Evolutionary conservation across 352 stramenopile genomes (phyloP).

Genomic region (Peronospora farinosa): DNA sequence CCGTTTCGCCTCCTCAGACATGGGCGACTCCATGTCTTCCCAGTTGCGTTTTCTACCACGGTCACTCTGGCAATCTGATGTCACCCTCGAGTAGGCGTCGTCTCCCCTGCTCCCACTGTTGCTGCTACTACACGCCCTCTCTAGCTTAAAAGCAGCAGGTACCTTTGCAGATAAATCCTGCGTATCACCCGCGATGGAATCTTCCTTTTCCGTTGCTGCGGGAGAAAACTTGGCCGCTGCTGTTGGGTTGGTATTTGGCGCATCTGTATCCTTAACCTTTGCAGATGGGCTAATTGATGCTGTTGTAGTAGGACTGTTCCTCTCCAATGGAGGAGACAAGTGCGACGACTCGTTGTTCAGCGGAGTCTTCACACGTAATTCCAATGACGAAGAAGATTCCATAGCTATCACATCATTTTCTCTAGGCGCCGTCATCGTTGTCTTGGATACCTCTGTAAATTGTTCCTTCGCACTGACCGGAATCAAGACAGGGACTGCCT

Average conservation of each 20-base stretch:
- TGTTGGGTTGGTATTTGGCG: constrained; percentile 22
- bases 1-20: constrained; percentile 54
- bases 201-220: constrained; percentile 8
- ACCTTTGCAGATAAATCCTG: constrained; percentile 15
- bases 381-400: constrained; percentile 11
- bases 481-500: neutral
- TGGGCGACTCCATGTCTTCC: constrained; percentile 27
- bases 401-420: neutral
- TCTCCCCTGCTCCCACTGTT: constrained; percentile 22
- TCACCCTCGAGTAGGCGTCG: constrained; percentile 12
- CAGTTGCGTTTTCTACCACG: constrained; percentile 38
- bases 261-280: constrained; percentile 42
- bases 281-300: constrained; percentile 48
- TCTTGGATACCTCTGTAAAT: constrained; percentile 4
- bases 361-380: constrained; percentile 45
- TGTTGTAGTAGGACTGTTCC: constrained; percentile 32
- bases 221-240: constrained; percentile 26
- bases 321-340: constrained; percentile 43
- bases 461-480: constrained; percentile 6
- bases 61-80: constrained; percentile 15
- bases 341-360: constrained; percentile 40
- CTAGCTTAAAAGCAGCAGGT: constrained; percentile 7
- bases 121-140: constrained; percentile 27
- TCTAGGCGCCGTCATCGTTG: neutral
- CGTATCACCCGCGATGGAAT: constrained; percentile 8